Evolutionary conservation across 1,284 basidiomycete genomes (phyloP).

Genomic region (Amylostereum areolatum): DNA sequence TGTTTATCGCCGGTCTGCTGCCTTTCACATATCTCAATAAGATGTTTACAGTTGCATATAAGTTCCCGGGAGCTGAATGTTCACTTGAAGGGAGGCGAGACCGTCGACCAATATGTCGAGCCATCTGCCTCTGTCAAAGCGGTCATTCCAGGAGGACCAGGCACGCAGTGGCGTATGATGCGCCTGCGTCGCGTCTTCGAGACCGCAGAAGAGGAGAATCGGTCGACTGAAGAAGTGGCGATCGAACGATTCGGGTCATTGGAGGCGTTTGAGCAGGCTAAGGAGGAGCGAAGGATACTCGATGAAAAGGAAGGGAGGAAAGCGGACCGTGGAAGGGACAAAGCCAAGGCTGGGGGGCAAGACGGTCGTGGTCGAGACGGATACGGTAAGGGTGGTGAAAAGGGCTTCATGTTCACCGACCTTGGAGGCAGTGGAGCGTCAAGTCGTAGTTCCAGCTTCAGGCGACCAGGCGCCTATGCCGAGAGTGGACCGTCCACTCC

Average conservation of each 20-base stretch:
- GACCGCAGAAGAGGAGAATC: slow-evolving; percentile 79
- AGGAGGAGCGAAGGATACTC: slow-evolving; percentile 77
- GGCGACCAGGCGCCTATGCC: slow-evolving; percentile 60
- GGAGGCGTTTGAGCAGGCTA: slow-evolving; percentile 84
- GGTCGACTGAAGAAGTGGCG: slow-evolving; percentile 76
- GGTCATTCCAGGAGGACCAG: slow-evolving; percentile 77
- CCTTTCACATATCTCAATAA: slow-evolving; percentile 1
- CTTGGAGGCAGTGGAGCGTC: slow-evolving; percentile 54
- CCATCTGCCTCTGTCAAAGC: slow-evolving; percentile 41
- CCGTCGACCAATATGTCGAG: slow-evolving; percentile 50
- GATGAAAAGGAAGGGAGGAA: slow-evolving; percentile 72
- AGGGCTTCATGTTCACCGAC: slow-evolving; percentile 65
- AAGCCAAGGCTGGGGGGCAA: slow-evolving; percentile 14
- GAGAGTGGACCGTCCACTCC: slow-evolving; percentile 57
- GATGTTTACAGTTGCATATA: slow-evolving; percentile 42
- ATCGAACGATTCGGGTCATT: slow-evolving; percentile 84
- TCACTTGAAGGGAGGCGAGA: slow-evolving; percentile 60
- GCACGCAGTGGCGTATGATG: slow-evolving; percentile 97
- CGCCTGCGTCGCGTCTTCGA: slow-evolving; percentile 88
- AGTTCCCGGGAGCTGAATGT: slow-evolving; percentile 79
- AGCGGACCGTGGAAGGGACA: slow-evolving; percentile 26
- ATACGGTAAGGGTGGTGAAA: slow-evolving; percentile 40
- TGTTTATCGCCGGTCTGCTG: slow-evolving; percentile 1
- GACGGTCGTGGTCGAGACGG: slow-evolving; percentile 19
- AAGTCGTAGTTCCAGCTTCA: slow-evolving; percentile 75